Evolutionary conservation across 208 protist genomes (phyloP).

Genomic region (Endotrypanum monterogeii): DNA sequence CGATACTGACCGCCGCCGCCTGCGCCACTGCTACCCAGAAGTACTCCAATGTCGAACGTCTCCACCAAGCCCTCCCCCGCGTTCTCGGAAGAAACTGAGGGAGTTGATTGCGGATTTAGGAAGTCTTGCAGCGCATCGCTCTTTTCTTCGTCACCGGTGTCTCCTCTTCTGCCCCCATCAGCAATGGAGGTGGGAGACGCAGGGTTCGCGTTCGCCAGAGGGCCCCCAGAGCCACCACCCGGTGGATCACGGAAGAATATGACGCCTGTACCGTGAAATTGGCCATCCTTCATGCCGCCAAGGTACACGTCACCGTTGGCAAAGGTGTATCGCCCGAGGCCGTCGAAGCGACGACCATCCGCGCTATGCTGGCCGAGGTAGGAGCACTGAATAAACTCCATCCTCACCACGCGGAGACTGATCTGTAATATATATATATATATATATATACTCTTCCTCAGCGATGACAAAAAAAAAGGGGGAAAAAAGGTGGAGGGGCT

Average conservation of each 20-base stretch:
- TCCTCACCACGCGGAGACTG: not conserved
- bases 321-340: slow-evolving; percentile 78
- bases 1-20: slow-evolving; percentile 78
- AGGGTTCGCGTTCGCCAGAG: not conserved
- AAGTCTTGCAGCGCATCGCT: slow-evolving; percentile 14
- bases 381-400: slow-evolving; percentile 55
- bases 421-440: no score
- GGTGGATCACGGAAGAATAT: slow-evolving; percentile 60
- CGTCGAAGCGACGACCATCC: slow-evolving; percentile 74
- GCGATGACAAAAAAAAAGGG: no score
- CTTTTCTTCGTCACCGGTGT: not conserved
- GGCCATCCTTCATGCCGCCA: slow-evolving; percentile 75
- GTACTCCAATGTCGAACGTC: not conserved
- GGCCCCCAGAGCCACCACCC: not conserved
- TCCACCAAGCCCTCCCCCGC: not conserved
- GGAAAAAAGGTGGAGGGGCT: not conserved
- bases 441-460: no score
- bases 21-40: slow-evolving; percentile 7
- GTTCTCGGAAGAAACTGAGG: not conserved
- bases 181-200: not conserved
- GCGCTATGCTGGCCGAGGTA: slow-evolving; percentile 65
- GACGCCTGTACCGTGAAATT: slow-evolving; percentile 82
- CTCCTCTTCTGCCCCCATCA: not conserved
- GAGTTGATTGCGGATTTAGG: slow-evolving; percentile 1
- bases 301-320: slow-evolving; percentile 86